A percentile compares a stretch with the other conserved stretches of the same genome.
Evolutionary conservation across 208 protist species (phyloP).

Genomic region (Acanthamoeba triangularis): DNA sequence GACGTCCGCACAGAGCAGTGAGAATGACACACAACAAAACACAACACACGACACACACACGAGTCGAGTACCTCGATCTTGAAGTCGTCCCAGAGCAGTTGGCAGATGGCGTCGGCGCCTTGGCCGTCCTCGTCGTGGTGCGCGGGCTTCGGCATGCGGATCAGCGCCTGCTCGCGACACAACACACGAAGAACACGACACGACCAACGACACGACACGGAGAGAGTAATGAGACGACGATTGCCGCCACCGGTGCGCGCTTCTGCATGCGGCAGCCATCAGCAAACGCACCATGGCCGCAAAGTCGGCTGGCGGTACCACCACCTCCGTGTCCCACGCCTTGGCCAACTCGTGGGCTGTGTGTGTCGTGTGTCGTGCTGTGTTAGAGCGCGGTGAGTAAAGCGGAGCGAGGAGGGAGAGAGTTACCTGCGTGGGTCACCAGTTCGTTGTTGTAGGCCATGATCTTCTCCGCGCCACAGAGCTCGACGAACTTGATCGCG

Average conservation of each 20-base stretch:
- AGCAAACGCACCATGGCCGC: constrained; percentile 10
- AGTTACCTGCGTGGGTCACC: neutral
- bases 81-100: constrained; percentile 2
- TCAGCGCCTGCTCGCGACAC: neutral
- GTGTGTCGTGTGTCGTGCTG: too few relatives aligned
- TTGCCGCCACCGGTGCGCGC: neutral
- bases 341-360: neutral
- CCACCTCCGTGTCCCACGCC: neutral
- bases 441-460: constrained; percentile 6
- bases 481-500: neutral
- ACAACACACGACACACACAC: neutral
- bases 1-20: neutral
- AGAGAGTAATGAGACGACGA: too few relatives aligned
- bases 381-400: neutral
- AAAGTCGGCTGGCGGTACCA: constrained; percentile 29
- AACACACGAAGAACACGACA: neutral
- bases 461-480: neutral
- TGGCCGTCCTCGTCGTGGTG: neutral
- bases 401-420: too few relatives aligned
- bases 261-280: neutral
- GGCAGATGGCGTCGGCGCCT: constrained; percentile 24
- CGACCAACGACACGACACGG: neutral
- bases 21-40: too few relatives aligned
- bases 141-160: constrained; percentile 3
- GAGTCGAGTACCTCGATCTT: constrained; percentile 5